Conservation (phyloP, 805 yeast species). For the Wickerhamiella slavikovae region DNA sequence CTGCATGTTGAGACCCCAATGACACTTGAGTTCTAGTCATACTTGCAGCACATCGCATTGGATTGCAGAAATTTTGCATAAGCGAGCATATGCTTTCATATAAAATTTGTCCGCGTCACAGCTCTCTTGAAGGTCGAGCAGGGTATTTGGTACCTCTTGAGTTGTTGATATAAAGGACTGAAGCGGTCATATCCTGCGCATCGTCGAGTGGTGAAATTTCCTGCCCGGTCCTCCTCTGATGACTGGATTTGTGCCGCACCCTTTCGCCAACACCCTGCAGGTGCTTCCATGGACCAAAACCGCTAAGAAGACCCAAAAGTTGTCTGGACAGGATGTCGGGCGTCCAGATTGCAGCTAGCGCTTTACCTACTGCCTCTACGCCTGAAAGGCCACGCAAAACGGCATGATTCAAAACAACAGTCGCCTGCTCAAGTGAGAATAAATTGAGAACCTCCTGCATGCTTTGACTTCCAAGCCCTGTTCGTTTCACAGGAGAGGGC, state of each 20-base stretch:
- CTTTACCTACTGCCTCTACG: constrained; percentile 32
- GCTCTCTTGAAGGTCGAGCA: too few species aligned
- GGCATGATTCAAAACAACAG: constrained; percentile 38
- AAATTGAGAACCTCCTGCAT: constrained; percentile 74
- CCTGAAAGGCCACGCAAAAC: constrained; percentile 63
- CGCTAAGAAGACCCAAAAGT: constrained; percentile 60
- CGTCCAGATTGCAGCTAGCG: constrained; percentile 56
- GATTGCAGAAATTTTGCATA: too few species aligned
- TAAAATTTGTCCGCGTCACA: too few species aligned
- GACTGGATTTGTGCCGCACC: constrained; percentile 46
- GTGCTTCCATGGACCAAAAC: constrained; percentile 64
- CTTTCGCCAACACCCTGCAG: constrained; percentile 63
- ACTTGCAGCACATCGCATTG: too few species aligned
- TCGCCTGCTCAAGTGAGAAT: constrained; percentile 74
- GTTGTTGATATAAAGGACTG: too few species aligned
- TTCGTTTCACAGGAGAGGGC: constrained; percentile 73
- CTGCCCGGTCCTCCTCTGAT: too few species aligned
- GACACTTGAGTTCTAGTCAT: too few species aligned
- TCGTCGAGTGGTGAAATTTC: too few species aligned
- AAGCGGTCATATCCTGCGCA: too few species aligned
- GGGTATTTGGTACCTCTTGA: too few species aligned
- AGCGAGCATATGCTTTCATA: too few species aligned
- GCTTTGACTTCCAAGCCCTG: constrained; percentile 71
- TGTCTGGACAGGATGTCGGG: constrained; percentile 77
- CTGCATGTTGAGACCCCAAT: too few species aligned